Evolutionary conservation across 495 filamentous ascomycete genomes (phyloP).

Genomic region (Penicillium subrubescens): DNA sequence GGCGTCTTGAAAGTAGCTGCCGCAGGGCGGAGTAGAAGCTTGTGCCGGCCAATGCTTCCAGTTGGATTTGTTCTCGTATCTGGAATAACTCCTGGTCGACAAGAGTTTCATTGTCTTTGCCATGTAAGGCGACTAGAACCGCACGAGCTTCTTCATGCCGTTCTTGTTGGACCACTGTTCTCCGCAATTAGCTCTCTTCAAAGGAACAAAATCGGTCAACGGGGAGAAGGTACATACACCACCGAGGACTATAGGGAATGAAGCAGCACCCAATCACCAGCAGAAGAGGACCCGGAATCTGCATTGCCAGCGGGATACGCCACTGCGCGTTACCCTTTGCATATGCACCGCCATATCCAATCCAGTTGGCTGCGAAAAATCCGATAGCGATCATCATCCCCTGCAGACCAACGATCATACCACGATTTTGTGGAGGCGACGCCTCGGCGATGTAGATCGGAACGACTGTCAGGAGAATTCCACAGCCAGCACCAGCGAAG

Average conservation of each 20-base stretch:
- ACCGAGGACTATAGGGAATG: conserved; percentile 23
- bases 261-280: conserved; percentile 22
- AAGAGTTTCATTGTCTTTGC: conserved; percentile 6
- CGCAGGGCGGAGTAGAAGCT: too few relatives aligned
- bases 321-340: conserved; percentile 3
- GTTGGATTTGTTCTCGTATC: conserved; percentile 18
- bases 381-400: conserved; percentile 9
- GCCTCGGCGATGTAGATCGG: conserved; percentile 42
- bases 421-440: conserved; percentile 31
- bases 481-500: conserved; percentile 33
- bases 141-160: not conserved
- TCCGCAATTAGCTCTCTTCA: too few relatives aligned
- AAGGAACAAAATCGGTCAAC: too few relatives aligned
- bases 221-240: conserved; percentile 15
- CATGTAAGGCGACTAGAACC: conserved; percentile 12
- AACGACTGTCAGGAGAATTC: conserved; percentile 30
- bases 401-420: conserved; percentile 14
- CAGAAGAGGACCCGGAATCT: conserved; percentile 22
- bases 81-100: conserved; percentile 18
- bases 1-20: too few relatives aligned
- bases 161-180: too few relatives aligned
- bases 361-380: conserved; percentile 9
- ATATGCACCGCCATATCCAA: conserved; percentile 1
- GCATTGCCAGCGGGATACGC: conserved; percentile 7
- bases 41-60: too few relatives aligned